These are phyloP conservation scores for Aegilops sharonensis DNA, from an alignment of 176 grass and related monocot genomes.

Conservation along the genomic window DNA sequence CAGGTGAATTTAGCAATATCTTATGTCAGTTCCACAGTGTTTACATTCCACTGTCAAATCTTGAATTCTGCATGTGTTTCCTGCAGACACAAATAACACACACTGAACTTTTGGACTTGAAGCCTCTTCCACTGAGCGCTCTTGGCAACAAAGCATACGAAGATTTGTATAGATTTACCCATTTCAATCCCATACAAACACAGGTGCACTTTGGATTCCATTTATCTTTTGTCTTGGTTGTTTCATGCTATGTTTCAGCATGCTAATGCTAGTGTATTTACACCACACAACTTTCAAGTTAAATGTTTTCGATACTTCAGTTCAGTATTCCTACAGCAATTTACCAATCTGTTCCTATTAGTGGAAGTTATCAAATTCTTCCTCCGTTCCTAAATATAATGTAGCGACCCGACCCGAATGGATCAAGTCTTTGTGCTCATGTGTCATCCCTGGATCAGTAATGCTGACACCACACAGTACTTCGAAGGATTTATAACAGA, in stretches of 20 bases:
- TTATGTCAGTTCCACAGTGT: constrained; percentile 9
- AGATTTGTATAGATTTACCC: constrained; percentile 83
- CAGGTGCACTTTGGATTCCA: constrained; percentile 50
- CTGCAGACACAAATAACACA: constrained; percentile 90
- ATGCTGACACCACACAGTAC: no score
- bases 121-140: constrained; percentile 88
- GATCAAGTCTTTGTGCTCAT: no score
- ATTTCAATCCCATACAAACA: constrained; percentile 99
- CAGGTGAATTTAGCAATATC: constrained; percentile 52
- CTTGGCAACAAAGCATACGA: constrained; percentile 71
- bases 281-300: constrained; percentile 1
- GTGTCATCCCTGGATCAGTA: no score
- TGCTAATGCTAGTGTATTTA: constrained; percentile 9
- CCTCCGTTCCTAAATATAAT: no score
- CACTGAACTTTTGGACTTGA: constrained; percentile 94
- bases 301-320: constrained; percentile 12
- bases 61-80: constrained; percentile 25
- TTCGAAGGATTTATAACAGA: no score
- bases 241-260: constrained; percentile 14
- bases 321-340: neutral
- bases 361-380: neutral
- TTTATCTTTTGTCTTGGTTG: constrained; percentile 20
- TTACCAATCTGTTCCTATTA: neutral
- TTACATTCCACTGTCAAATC: constrained; percentile 7
- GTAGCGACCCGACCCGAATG: no score